phyloP scores from a whole-genome alignment of 2,329 filamentous ascomycete genomes.

The Graphium sp. region DNA sequence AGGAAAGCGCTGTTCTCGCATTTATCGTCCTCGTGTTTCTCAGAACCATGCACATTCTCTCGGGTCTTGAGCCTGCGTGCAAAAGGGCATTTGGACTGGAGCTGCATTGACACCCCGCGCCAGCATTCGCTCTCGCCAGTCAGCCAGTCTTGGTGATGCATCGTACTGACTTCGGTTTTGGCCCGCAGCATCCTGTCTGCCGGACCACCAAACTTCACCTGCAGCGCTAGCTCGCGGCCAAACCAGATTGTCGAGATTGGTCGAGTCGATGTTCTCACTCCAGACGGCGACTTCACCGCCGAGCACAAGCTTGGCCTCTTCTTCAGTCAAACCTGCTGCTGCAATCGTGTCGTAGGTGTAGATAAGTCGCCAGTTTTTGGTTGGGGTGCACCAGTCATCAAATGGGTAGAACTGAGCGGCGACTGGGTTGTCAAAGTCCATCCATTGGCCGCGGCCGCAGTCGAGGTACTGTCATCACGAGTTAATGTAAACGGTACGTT shows the following conservation, averaged over 20 bases:
- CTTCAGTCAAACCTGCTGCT: constrained; percentile 39
- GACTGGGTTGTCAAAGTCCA: constrained; percentile 47
- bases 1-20: too few relatives aligned
- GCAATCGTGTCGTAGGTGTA: constrained; percentile 80
- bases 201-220: constrained; percentile 69
- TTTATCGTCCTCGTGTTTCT: neutral
- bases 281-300: constrained; percentile 74
- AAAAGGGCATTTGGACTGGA: constrained; percentile 58
- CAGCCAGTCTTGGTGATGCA: constrained; percentile 51
- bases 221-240: constrained; percentile 66
- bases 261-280: constrained; percentile 61
- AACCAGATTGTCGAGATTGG: constrained; percentile 58
- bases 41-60: constrained; percentile 6
- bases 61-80: constrained; percentile 37
- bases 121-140: constrained; percentile 63
- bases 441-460: constrained; percentile 66
- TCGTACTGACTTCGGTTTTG: constrained; percentile 55
- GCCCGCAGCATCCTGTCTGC: constrained; percentile 45
- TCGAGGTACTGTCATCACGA: constrained; percentile 56
- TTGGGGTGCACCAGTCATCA: constrained; percentile 64
- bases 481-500: constrained; percentile 8
- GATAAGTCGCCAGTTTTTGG: constrained; percentile 66
- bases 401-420: constrained; percentile 46
- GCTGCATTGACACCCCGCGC: constrained; percentile 44
- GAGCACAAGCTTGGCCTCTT: constrained; percentile 49